Evolutionary conservation across 2,329 filamentous ascomycete species (phyloP).

Genomic region (Myriosclerotinia scirpicola): DNA sequence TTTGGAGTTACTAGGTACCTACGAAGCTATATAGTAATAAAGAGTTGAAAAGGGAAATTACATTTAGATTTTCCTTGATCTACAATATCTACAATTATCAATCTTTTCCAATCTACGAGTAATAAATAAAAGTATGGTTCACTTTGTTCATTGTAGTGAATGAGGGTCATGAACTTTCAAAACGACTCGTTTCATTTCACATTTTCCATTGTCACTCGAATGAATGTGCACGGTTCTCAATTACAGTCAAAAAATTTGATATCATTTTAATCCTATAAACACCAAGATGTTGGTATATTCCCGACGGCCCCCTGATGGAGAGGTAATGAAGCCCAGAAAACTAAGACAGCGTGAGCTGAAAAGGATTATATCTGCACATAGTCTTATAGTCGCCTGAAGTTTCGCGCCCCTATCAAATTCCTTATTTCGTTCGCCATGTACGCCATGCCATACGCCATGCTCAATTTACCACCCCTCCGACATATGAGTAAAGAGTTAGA

Average conservation of each 20-base stretch:
- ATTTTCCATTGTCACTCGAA: background rate
- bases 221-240: background rate
- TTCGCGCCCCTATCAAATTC: constrained; percentile 5
- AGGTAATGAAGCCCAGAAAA: background rate
- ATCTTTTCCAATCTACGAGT: background rate
- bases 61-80: background rate
- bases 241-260: background rate
- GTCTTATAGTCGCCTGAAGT: background rate
- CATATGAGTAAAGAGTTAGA: background rate
- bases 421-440: constrained; percentile 25
- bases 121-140: too few species aligned
- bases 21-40: too few species aligned
- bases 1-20: too few species aligned
- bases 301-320: background rate
- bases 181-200: background rate
- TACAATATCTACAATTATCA: too few species aligned
- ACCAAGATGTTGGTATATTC: constrained; percentile 14
- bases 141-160: too few species aligned
- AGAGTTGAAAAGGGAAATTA: background rate
- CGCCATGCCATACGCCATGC: constrained; percentile 27
- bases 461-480: constrained; percentile 24
- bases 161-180: background rate
- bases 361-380: background rate
- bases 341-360: background rate
- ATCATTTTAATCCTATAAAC: constrained; percentile 5